phyloP scores from a whole-genome alignment of 2,329 filamentous ascomycete species.

The Metarhizium brunneum region DNA sequence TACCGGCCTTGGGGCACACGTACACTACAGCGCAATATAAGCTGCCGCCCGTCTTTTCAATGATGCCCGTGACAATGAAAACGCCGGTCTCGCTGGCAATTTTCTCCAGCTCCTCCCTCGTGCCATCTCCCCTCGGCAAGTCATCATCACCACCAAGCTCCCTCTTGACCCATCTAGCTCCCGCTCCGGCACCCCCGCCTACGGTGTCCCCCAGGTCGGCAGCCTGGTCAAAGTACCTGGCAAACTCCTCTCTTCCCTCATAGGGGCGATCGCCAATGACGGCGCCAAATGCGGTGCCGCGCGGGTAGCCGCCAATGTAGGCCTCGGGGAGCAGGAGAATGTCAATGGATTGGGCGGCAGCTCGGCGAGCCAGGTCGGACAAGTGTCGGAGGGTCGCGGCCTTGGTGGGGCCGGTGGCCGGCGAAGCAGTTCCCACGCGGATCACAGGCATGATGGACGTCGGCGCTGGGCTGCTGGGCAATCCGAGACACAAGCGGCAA shows the following conservation, averaged over 20 bases:
- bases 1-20: conserved; percentile 63
- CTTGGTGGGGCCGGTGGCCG: conserved; percentile 39
- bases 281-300: conserved; percentile 69
- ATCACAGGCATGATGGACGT: conserved; percentile 23
- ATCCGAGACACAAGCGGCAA: background rate
- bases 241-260: conserved; percentile 70
- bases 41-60: conserved; percentile 73
- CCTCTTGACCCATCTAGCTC: conserved; percentile 60
- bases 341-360: conserved; percentile 47
- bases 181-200: conserved; percentile 54
- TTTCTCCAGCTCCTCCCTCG: conserved; percentile 67
- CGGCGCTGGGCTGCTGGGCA: background rate
- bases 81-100: conserved; percentile 71
- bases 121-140: conserved; percentile 46
- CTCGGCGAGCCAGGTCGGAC: conserved; percentile 50
- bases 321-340: conserved; percentile 87
- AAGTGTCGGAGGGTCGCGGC: conserved; percentile 58
- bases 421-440: conserved; percentile 47
- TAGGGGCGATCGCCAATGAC: conserved; percentile 59
- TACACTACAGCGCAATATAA: conserved; percentile 79
- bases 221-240: conserved; percentile 67
- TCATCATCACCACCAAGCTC: conserved; percentile 31
- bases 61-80: conserved; percentile 70
- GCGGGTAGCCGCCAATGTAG: conserved; percentile 84
- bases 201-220: conserved; percentile 78